phyloP scores from a whole-genome alignment of 805 yeast genomes.

The Saccharomycopsis microspora region DNA sequence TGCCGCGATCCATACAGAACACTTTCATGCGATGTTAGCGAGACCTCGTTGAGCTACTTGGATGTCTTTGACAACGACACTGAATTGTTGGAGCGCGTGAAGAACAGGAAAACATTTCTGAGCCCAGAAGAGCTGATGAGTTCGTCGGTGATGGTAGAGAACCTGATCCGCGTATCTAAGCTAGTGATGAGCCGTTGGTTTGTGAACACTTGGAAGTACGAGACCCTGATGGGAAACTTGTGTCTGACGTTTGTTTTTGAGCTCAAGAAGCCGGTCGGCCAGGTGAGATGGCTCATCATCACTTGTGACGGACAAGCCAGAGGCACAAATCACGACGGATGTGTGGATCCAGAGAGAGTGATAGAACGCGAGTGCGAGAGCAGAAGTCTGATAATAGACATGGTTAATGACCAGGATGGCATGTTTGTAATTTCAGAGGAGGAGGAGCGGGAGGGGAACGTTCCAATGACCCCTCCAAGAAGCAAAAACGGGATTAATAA shows the following conservation, averaged over 20 bases:
- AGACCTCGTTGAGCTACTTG: slow-evolving; percentile 9
- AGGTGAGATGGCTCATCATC: slow-evolving; percentile 27
- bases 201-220: slow-evolving; percentile 29
- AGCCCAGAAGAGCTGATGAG: not conserved
- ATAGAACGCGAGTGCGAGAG: not conserved
- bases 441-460: not conserved
- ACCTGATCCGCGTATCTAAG: slow-evolving; percentile 21
- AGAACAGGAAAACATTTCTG: not conserved
- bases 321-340: slow-evolving; percentile 8
- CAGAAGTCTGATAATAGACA: not conserved
- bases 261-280: slow-evolving; percentile 27
- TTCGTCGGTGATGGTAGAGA: not conserved
- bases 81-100: not conserved
- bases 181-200: slow-evolving; percentile 28
- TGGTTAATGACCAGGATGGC: not conserved
- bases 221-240: slow-evolving; percentile 25
- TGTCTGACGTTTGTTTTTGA: slow-evolving; percentile 26
- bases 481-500: not conserved
- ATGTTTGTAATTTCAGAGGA: slow-evolving; percentile 10
- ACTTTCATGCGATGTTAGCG: slow-evolving; percentile 17
- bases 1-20: slow-evolving; percentile 28
- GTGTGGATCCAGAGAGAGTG: slow-evolving; percentile 8
- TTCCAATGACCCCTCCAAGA: not conserved
- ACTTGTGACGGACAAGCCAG: slow-evolving; percentile 21
- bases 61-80: slow-evolving; percentile 5